phyloP scores from a whole-genome alignment of 2,329 filamentous ascomycete genomes.

The Colletotrichum kahawae region DNA sequence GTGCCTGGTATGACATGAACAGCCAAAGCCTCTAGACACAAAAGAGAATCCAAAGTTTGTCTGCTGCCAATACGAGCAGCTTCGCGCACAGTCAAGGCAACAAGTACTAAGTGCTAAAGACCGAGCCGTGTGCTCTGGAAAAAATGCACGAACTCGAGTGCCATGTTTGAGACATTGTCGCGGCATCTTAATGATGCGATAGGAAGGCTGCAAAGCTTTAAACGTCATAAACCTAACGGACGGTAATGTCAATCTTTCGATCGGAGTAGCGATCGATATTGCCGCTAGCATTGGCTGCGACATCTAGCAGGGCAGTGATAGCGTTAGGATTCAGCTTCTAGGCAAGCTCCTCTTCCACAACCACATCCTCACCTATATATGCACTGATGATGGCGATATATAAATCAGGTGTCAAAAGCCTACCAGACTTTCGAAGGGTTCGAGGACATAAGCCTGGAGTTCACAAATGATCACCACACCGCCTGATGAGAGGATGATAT shows the following conservation, averaged over 20 bases:
- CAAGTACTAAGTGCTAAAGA: neutral
- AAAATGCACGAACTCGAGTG: neutral
- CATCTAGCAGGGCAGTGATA: too few relatives aligned
- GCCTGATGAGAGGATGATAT: neutral
- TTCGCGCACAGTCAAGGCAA: neutral
- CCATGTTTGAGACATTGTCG: neutral
- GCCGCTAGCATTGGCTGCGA: too few relatives aligned
- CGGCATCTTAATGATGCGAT: too few relatives aligned
- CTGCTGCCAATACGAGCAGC: neutral
- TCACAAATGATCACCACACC: neutral
- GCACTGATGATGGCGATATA: neutral
- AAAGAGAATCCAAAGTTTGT: neutral
- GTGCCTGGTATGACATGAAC: neutral
- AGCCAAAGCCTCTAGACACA: neutral
- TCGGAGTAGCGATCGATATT: too few relatives aligned
- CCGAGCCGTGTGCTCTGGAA: neutral
- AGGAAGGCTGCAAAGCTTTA: too few relatives aligned
- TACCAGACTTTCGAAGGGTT: neutral
- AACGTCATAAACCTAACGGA: too few relatives aligned
- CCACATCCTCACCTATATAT: neutral
- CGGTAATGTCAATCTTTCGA: too few relatives aligned
- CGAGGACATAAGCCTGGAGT: neutral
- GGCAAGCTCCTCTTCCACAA: neutral
- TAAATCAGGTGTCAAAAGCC: neutral
- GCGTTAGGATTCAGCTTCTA: neutral